Evolutionary conservation across 495 filamentous ascomycete species (phyloP).

Genomic region (Jackrogersella minutella): DNA sequence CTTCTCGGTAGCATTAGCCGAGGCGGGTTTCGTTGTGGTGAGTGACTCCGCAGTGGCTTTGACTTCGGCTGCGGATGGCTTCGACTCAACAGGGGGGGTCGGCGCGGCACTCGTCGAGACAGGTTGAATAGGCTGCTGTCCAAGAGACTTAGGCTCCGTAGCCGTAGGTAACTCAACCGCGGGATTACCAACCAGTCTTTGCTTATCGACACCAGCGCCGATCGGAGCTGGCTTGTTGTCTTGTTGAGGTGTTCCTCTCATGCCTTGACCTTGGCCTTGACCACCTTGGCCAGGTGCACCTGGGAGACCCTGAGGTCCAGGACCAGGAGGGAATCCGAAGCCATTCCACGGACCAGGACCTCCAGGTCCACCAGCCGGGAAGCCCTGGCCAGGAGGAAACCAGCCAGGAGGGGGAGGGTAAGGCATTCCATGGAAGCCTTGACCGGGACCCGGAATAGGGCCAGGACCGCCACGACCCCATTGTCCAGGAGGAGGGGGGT

Average conservation of each 20-base stretch:
- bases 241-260: slow-evolving; percentile 47
- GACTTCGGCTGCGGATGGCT: slow-evolving; percentile 66
- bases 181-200: slow-evolving; percentile 50
- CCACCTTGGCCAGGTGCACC: slow-evolving; percentile 48
- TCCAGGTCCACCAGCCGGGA: slow-evolving; percentile 65
- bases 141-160: slow-evolving; percentile 50
- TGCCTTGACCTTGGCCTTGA: slow-evolving; percentile 51
- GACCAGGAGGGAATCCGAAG: neutral
- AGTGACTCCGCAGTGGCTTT: slow-evolving; percentile 57
- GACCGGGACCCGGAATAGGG: slow-evolving; percentile 40
- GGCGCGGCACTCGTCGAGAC: slow-evolving; percentile 39
- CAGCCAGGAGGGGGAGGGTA: slow-evolving; percentile 74
- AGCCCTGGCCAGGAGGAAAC: slow-evolving; percentile 85
- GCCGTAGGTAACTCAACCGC: slow-evolving; percentile 48
- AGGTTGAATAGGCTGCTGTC: slow-evolving; percentile 48
- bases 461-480: slow-evolving; percentile 65
- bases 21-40: slow-evolving; percentile 44
- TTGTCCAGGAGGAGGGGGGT: slow-evolving; percentile 61
- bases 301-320: slow-evolving; percentile 47
- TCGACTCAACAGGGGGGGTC: slow-evolving; percentile 71
- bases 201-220: slow-evolving; percentile 61
- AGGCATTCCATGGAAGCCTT: slow-evolving; percentile 55
- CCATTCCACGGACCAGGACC: slow-evolving; percentile 48
- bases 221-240: slow-evolving; percentile 62
- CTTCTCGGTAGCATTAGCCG: slow-evolving; percentile 44